Conservation (phyloP, 495 filamentous ascomycete genomes). For the Rostrohypoxylon terebratum region DNA sequence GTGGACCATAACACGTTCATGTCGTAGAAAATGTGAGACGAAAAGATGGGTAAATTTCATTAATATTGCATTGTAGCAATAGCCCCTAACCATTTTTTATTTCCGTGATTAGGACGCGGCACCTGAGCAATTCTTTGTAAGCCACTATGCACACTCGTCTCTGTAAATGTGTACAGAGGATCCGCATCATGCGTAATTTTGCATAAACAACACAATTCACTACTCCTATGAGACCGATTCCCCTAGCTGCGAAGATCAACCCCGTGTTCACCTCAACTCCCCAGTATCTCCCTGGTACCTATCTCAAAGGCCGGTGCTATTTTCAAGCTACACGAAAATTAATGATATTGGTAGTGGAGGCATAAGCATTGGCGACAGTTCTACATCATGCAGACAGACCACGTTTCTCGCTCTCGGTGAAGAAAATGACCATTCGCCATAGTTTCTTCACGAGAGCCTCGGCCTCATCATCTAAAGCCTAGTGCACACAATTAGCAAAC, state of each 20-base stretch:
- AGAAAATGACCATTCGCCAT: slow-evolving; percentile 99
- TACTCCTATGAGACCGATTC: background rate
- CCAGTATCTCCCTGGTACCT: background rate
- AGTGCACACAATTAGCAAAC: slow-evolving; percentile 34
- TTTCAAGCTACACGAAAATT: slow-evolving; percentile 8
- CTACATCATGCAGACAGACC: slow-evolving; percentile 74
- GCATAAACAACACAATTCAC: background rate
- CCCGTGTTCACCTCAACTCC: background rate
- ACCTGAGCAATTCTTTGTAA: background rate
- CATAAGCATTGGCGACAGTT: background rate
- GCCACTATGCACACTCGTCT: background rate
- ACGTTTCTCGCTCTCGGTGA: slow-evolving; percentile 92
- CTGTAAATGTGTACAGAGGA: slow-evolving; percentile 5
- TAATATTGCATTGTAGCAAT: slow-evolving; percentile 6
- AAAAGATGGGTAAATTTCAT: background rate
- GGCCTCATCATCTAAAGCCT: slow-evolving; percentile 95
- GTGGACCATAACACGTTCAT: background rate
- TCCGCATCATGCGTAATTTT: background rate
- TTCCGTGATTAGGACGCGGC: background rate
- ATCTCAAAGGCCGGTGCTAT: background rate
- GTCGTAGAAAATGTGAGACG: background rate
- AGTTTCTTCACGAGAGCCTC: slow-evolving; percentile 95
- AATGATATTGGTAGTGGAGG: background rate
- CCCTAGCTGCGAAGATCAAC: background rate
- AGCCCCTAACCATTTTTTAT: slow-evolving; percentile 1